Evolutionary conservation across 495 filamentous ascomycete species (phyloP), one percentile per base, ranked within the genome.

Genomic region (Coniosporium apollinis): DNA sequence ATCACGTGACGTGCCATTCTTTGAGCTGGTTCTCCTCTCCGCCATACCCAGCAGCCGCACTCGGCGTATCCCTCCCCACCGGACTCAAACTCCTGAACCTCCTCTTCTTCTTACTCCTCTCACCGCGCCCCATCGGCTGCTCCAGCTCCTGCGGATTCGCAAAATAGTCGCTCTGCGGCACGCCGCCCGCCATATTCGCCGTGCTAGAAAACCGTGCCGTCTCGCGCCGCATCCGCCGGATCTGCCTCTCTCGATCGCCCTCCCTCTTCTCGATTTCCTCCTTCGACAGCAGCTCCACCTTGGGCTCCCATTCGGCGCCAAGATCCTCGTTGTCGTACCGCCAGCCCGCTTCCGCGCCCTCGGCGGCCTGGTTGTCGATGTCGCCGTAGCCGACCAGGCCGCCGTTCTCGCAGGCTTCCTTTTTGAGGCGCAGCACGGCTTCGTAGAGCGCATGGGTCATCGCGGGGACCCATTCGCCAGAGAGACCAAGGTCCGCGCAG

Each of bases 181-280:
- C 67, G 18, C 60, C 70, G 21, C 62, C 70, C 22, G 60, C 60
- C 73, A 83, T 80, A 32, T 81, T 79, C 0, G 82, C 68, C 26
- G 75, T 86, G 29, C 76, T 84, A 24, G 82, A 87, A 48, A 96
- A 91, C 19, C 87, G 64, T 1, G 89, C 89, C 7, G 87, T 94
- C 55, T 99, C 89, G 47, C 89, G 66, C 31, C 89, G 69, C 28
- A 94, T 53, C 30, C 91, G 68, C 19, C 89, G 60, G 22, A 94
- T 78, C 59, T 96, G 84, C 19, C 89, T 60, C 53, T 96, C 89
- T 17, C 91, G 72, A 50, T 96, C 91, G 34, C 83, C 84, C 55
- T 99, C 89, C 19, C 91, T 71, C 57, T 92, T 91, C 57, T 99
- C 91, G 32, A 99, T 96, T 55, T 99, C 89, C 47, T 96, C 89